Evolutionary conservation across 805 yeast genomes (phyloP).

Genomic region (Starmerella sirachaensis): DNA sequence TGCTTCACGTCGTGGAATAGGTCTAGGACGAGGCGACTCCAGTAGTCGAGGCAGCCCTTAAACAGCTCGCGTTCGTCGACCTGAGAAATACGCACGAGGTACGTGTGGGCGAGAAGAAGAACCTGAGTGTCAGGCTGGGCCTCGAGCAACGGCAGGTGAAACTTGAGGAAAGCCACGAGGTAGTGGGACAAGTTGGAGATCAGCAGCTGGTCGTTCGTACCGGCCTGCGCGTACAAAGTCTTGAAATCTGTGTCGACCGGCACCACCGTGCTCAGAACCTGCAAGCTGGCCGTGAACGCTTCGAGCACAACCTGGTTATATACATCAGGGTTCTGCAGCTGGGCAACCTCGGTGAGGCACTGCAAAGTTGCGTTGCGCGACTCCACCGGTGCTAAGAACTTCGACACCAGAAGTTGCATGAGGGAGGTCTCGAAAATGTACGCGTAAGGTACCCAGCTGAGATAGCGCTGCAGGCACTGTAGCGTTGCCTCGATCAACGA

Average conservation of each 20-base stretch:
- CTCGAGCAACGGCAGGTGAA: slow-evolving; percentile 52
- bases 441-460: slow-evolving; percentile 89
- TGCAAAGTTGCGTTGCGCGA: slow-evolving; percentile 77
- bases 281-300: slow-evolving; percentile 64
- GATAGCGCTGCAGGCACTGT: slow-evolving; percentile 66
- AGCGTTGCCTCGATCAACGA: slow-evolving; percentile 75
- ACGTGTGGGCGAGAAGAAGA: slow-evolving; percentile 60
- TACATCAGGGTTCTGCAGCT: slow-evolving; percentile 42
- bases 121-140: slow-evolving; percentile 44
- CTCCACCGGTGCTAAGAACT: slow-evolving; percentile 65
- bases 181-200: slow-evolving; percentile 92
- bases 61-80: slow-evolving; percentile 93
- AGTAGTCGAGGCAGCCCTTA: slow-evolving; percentile 89
- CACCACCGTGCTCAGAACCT: slow-evolving; percentile 51
- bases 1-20: slow-evolving; percentile 77
- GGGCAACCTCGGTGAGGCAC: slow-evolving; percentile 84
- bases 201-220: slow-evolving; percentile 78
- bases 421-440: slow-evolving; percentile 82
- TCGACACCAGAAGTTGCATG: slow-evolving; percentile 55
- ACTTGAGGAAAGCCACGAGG: slow-evolving; percentile 67
- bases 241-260: slow-evolving; percentile 65
- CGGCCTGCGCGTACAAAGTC: slow-evolving; percentile 59
- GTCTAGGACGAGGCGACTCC: slow-evolving; percentile 76
- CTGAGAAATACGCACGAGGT: slow-evolving; percentile 70
- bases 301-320: slow-evolving; percentile 46